These are phyloP conservation scores for Zhuliangozyma parablackwelliae DNA, from an alignment of 1,139 yeast species.

Conservation along the genomic window DNA sequence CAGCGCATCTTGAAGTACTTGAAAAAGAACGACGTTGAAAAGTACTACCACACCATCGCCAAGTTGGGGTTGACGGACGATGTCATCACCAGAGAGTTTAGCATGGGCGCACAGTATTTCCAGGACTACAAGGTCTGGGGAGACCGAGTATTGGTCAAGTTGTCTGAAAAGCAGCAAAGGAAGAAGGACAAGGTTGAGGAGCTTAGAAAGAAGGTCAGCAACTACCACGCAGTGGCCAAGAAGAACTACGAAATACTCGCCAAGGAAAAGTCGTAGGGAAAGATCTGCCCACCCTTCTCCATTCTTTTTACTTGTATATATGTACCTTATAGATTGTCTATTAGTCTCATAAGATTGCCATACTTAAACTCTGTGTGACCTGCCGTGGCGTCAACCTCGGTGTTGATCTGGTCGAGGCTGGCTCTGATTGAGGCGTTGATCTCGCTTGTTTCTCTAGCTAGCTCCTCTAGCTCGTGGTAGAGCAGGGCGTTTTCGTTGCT, in stretches of 20 bases:
- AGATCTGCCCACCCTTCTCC: too few relatives aligned
- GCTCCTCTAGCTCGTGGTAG: slow-evolving; percentile 18
- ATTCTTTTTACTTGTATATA: neutral
- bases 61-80: slow-evolving; percentile 85
- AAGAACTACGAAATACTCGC: slow-evolving; percentile 24
- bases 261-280: neutral
- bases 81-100: slow-evolving; percentile 74
- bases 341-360: too few relatives aligned
- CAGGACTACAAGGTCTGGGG: slow-evolving; percentile 87
- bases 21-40: slow-evolving; percentile 72
- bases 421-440: slow-evolving; percentile 19
- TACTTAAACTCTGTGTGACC: neutral
- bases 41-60: slow-evolving; percentile 80
- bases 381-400: slow-evolving; percentile 16
- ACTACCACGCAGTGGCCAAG: slow-evolving; percentile 39
- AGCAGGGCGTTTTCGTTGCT: slow-evolving; percentile 32
- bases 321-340: neutral
- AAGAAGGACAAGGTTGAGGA: slow-evolving; percentile 30
- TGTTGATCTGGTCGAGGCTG: slow-evolving; percentile 20
- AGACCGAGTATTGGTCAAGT: slow-evolving; percentile 40
- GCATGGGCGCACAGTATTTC: slow-evolving; percentile 78
- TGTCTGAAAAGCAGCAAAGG: slow-evolving; percentile 33
- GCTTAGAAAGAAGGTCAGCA: slow-evolving; percentile 39
- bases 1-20: slow-evolving; percentile 78
- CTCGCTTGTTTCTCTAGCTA: slow-evolving; percentile 19